Evolutionary conservation across 768 basidiomycete genomes (phyloP).

Genomic region (Peribolospora baueri): DNA sequence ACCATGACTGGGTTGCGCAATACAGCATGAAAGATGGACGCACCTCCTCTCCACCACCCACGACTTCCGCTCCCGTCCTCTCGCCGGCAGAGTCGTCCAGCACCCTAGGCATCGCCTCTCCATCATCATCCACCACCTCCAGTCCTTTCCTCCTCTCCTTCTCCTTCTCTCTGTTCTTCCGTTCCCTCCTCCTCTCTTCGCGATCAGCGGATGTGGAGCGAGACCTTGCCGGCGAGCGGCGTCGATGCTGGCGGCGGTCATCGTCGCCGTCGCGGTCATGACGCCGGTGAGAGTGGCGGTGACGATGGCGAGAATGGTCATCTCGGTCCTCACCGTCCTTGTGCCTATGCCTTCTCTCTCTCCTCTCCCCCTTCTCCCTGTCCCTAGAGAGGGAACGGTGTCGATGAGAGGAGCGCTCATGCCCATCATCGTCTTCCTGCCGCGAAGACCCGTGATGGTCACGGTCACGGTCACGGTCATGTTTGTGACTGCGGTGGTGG

Average conservation of each 20-base stretch:
- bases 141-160: conserved; percentile 21
- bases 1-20: conserved; percentile 6
- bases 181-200: conserved; percentile 15
- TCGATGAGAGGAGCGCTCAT: not conserved
- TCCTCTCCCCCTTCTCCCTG: conserved; percentile 14
- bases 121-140: conserved; percentile 39
- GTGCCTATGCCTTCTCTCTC: conserved; percentile 12
- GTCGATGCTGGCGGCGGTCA: not conserved
- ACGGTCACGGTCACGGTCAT: too few species aligned
- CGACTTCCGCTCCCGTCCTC: conserved; percentile 74
- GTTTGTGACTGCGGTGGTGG: too few species aligned
- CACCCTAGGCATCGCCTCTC: conserved; percentile 19
- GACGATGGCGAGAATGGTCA: not conserved
- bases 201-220: conserved; percentile 6
- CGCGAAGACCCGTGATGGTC: too few species aligned
- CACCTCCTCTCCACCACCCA: conserved; percentile 50
- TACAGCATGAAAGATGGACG: conserved; percentile 18
- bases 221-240: conserved; percentile 3
- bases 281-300: not conserved
- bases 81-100: conserved; percentile 28
- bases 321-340: conserved; percentile 9
- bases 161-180: conserved; percentile 15
- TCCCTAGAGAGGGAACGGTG: not conserved
- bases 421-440: conserved; percentile 1
- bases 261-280: conserved; percentile 4